Conservation (phyloP, 2,329 filamentous ascomycete species). For the Trichophaea hybrida region DNA sequence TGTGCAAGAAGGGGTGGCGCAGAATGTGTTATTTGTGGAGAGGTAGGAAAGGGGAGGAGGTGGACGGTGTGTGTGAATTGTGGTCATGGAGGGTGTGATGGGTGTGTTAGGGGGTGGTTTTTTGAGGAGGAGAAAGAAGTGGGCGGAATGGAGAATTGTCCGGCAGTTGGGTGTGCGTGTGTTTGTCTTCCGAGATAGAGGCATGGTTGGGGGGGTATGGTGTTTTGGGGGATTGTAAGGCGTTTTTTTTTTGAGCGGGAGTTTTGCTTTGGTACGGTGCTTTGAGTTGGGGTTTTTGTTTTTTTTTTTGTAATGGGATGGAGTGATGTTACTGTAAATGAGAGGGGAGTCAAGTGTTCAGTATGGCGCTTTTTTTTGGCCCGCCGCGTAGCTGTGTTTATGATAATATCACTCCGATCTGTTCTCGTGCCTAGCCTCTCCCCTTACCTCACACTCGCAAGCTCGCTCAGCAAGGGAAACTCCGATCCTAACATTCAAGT, state of each 20-base stretch:
- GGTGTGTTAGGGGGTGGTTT: constrained; percentile 20
- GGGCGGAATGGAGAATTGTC: constrained; percentile 13
- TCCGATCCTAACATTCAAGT: too few species aligned
- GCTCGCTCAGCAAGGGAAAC: too few species aligned
- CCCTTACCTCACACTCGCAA: too few species aligned
- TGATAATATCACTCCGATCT: too few species aligned
- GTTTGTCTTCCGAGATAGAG: constrained; percentile 8
- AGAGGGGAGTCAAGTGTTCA: too few species aligned
- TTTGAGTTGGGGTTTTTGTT: background rate
- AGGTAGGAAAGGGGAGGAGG: constrained; percentile 16
- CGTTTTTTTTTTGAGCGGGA: background rate
- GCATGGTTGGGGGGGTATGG: background rate
- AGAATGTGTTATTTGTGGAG: constrained; percentile 20
- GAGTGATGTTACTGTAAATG: too few species aligned
- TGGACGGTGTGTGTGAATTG: constrained; percentile 22
- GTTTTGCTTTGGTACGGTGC: background rate
- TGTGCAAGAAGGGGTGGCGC: constrained; percentile 15
- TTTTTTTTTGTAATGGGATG: background rate
- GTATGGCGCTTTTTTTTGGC: too few species aligned
- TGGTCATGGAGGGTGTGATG: constrained; percentile 20
- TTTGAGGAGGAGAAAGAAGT: constrained; percentile 2
- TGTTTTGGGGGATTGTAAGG: background rate
- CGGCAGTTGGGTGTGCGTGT: constrained; percentile 17
- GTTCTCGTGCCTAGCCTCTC: too few species aligned
- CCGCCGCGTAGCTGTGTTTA: too few species aligned